Evolutionary conservation across 2,329 filamentous ascomycete genomes (phyloP).

Genomic region (Penicillium sp.): DNA sequence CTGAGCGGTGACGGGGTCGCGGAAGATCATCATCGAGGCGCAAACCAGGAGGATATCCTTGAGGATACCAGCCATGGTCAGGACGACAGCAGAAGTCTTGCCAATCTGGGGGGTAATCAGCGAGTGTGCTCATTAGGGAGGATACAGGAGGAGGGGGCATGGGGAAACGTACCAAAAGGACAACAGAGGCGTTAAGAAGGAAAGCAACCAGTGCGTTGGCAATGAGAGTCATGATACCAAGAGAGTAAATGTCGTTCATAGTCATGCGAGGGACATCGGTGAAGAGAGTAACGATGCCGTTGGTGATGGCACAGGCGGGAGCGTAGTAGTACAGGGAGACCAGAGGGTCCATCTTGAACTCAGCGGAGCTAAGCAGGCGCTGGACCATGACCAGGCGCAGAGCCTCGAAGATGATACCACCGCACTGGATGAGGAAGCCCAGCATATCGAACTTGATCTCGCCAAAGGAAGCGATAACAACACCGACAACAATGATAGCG

Average conservation of each 20-base stretch:
- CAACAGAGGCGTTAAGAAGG: constrained; percentile 75
- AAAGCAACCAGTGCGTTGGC: constrained; percentile 75
- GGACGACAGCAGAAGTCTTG: constrained; percentile 78
- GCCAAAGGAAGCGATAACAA: constrained; percentile 88
- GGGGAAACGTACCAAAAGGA: constrained; percentile 66
- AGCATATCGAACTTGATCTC: constrained; percentile 80
- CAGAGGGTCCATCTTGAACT: constrained; percentile 85
- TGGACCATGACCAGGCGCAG: constrained; percentile 80
- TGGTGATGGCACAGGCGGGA: constrained; percentile 77
- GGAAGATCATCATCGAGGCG: constrained; percentile 74
- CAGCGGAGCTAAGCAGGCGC: constrained; percentile 70
- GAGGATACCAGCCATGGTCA: constrained; percentile 78
- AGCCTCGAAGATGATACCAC: constrained; percentile 75
- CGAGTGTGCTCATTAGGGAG: background rate
- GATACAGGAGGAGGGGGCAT: background rate
- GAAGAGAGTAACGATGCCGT: constrained; percentile 66
- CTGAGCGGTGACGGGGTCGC: constrained; percentile 66
- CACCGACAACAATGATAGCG: constrained; percentile 88
- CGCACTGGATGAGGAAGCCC: constrained; percentile 68
- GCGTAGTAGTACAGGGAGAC: constrained; percentile 86
- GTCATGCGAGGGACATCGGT: constrained; percentile 67
- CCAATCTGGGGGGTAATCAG: constrained; percentile 63
- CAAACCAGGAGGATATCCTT: constrained; percentile 81
- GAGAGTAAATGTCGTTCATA: constrained; percentile 69
- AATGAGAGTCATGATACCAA: constrained; percentile 66